Evolutionary conservation across 1,139 yeast genomes (phyloP), one percentile per base, ranked within the genome.

Genomic region (Diutina ranongensis): DNA sequence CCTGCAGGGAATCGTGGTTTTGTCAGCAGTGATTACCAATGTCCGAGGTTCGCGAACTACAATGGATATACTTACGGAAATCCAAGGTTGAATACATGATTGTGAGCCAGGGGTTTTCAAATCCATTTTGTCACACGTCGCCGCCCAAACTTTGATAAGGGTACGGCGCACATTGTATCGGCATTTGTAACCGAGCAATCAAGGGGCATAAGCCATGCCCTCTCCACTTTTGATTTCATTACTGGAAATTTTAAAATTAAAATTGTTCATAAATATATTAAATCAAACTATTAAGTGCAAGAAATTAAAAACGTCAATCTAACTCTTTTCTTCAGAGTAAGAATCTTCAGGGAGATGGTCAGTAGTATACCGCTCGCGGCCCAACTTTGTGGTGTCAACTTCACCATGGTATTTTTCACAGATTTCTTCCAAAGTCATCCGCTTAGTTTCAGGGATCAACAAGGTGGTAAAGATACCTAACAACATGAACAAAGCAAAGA

Each of bases 401-500:
- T 85, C 94, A 60, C 78, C 94, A 60, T 85, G 95, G 60, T 78
- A 78, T 60, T 74, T 76, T 65, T 83, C 94, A 55, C 78, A 67
- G 53, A 86, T 74, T 62, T 83, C 81, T 71, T 86, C 95, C 57
- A 86, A 75, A 45, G 95, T 83, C 77, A 74, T 78, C 73, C 95
- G 78, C 78, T 82, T 84, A 53, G 95, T 86, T 73, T 87, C 96
- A 56, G 95, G 95, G 54, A 86, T 66, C 57, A 84, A 72, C 47
- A 83, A 60, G 20, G 92, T 65, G 45, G 80, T 64, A 56, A 71
- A 64, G 55, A 80, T 58, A 68, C 95, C 95, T 47, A 80, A 55
- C 65, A 86, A 73, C 95, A 87, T 86, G 77, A 87, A 87, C 49
- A 85, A 72, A 16, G 95, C 95, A 60, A 84, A 87, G 63, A 87